phyloP scores from a whole-genome alignment of 768 basidiomycete species.

The Tricholoma matsutake region DNA sequence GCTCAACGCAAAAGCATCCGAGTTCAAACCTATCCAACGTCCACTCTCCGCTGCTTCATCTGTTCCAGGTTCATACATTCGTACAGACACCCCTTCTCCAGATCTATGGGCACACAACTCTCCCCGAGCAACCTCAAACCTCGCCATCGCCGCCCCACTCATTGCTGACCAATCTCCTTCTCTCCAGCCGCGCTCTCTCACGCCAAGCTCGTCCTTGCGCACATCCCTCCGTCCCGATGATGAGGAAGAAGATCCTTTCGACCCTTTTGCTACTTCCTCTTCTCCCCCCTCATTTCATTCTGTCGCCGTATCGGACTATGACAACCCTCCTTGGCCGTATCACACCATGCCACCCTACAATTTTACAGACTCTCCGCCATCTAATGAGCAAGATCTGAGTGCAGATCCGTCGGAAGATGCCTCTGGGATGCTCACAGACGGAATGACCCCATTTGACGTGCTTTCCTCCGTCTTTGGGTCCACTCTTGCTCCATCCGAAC shows the following conservation, averaged over 20 bases:
- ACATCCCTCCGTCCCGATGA: slow-evolving; percentile 61
- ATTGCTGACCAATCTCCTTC: slow-evolving; percentile 60
- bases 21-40: slow-evolving; percentile 82
- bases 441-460: slow-evolving; percentile 98
- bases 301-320: slow-evolving; percentile 60
- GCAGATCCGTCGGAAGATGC: slow-evolving; percentile 40
- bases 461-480: slow-evolving; percentile 92
- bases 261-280: slow-evolving; percentile 60
- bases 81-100: slow-evolving; percentile 83
- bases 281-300: slow-evolving; percentile 60
- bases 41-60: slow-evolving; percentile 75
- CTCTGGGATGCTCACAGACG: slow-evolving; percentile 69
- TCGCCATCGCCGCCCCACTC: slow-evolving; percentile 89
- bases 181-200: slow-evolving; percentile 49
- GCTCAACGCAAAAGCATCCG: slow-evolving; percentile 85
- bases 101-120: slow-evolving; percentile 85
- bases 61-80: slow-evolving; percentile 50
- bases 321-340: slow-evolving; percentile 29
- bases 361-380: slow-evolving; percentile 21
- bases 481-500: slow-evolving; percentile 81
- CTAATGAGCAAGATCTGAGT: slow-evolving; percentile 20
- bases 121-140: slow-evolving; percentile 71
- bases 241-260: slow-evolving; percentile 84
- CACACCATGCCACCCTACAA: slow-evolving; percentile 21
- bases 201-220: slow-evolving; percentile 68